Base-by-base conservation (phyloP, 2,329 filamentous ascomycete species). In the Aspergillus unguis region DNA sequence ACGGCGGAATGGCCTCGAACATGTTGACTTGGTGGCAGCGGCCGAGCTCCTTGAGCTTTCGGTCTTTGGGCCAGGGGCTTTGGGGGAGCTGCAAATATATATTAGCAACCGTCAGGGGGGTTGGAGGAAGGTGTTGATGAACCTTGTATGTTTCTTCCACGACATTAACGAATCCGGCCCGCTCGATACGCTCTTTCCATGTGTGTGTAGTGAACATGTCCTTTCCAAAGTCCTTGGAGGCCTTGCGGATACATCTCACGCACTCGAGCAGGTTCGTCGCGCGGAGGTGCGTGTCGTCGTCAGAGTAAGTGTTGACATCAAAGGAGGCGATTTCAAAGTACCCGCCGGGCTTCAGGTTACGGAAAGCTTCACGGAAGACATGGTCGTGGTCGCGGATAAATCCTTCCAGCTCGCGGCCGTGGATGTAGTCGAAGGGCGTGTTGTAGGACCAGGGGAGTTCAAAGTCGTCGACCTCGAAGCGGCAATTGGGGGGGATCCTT, bases 221-320 rank as follows among this genome's bases (percentile, higher is more conserved):
- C 54, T 71, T 72, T 5, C 70, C 70, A 41, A 69, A 68, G n/a
- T 60, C 55, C 45, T 51, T 55, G 8, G 67, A 64, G 25, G 63
- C 59, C 10, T 48, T 43, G 40, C 69, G 65, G 36, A 71, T 62
- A 3, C 75, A 60, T 23, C 64, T 55, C 17, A 63, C 57, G 29
- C 56, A 59, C 26, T 68, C 57, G 1, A 64, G 42, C 10, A 68
- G 26, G 11, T 52, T 58, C 3, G 51, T 58, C 17, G 66, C 67
- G 5, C 57, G 54, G 9, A 64, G 54, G 43, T 69, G 65, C 5
- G 65, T 68, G 1, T 38, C 60, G 44, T 70, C 65, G n/a, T 68
- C 66, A 23, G 91, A 95, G 69, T 96, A 92, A 0, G 92, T 96
- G 69, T 96, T 95, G 68, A 96, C 87, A 70, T 96, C 92, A 50